Evolutionary conservation across 2,329 filamentous ascomycete species (phyloP), one percentile per base, ranked within the genome.

Genomic region (Zelopaecilomyces penicillatus): DNA sequence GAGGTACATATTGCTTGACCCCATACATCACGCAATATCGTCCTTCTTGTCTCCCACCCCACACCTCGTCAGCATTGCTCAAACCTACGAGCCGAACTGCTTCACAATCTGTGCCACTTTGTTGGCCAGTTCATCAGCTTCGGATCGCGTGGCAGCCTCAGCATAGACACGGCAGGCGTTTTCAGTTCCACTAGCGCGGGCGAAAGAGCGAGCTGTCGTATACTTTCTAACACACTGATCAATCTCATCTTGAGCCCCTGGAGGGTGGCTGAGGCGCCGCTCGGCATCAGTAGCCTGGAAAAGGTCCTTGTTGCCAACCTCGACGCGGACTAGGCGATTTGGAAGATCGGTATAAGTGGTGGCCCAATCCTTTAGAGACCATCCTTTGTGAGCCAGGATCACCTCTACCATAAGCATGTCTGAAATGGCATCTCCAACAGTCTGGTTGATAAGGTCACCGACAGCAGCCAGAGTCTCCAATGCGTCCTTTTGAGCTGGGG

Each of bases 351-450:
- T 85, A 70, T 98, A 98, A 5, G 89, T 96, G 52, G 80, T 79
- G 50, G 90, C 82, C 93, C 93, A 98, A 63, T 97, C 88, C 62
- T 83, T 83, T 38, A 89, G 82, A 28, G 79, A 82, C 90, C 90
- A 98, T 54, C 75, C 77, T 72, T 96, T 97, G 76, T 97, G 89
- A 5, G 93, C 90, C 35, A 98, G 82, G 54, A 97, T 93, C 31
- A 91, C 87, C 67, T 98, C 93, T 34, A 97, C 90, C 59, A 98
- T 82, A 38, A 98, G 79, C 77, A 96, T 86, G 67, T 98, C 93
- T 1, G 89, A 95, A 46, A 98, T 78, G 39, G 93, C 93, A 62
- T 98, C 93, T 43, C 93, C 93, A 39, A 97, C 91, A 1, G 93
- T 93, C 71, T 98, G 93, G 74, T 98, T 98, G 73, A 98, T 95